Evolutionary conservation across 1,139 yeast genomes (phyloP).

Genomic region (Candida buenavistaensis): DNA sequence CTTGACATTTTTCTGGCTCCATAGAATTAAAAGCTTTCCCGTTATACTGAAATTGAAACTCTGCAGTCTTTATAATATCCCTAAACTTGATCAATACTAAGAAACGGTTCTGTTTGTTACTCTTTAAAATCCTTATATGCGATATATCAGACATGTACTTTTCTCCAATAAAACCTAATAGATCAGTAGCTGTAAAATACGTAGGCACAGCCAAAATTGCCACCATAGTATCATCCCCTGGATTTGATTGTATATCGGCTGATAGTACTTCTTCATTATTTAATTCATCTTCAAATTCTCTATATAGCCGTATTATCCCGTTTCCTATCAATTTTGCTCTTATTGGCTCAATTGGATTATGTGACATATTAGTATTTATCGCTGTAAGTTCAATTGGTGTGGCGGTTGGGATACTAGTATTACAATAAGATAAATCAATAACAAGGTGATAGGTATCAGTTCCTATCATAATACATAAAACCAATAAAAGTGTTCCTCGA

Average conservation of each 20-base stretch:
- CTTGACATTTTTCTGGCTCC: conserved; percentile 89
- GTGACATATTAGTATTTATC: conserved; percentile 19
- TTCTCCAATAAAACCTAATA: conserved; percentile 77
- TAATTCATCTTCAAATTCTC: conserved; percentile 42
- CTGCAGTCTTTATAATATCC: conserved; percentile 52
- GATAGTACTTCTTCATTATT: conserved; percentile 4
- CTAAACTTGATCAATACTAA: conserved; percentile 78
- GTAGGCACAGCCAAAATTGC: conserved; percentile 86
- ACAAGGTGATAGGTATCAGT: conserved; percentile 43
- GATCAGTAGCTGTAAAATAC: conserved; percentile 82
- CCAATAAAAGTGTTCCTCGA: neutral
- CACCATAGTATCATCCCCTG: conserved; percentile 64
- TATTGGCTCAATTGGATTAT: conserved; percentile 43
- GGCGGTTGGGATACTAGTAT: conserved; percentile 2
- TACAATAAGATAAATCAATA: conserved; percentile 23
- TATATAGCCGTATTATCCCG: conserved; percentile 70
- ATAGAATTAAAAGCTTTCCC: conserved; percentile 79
- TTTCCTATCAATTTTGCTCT: conserved; percentile 64
- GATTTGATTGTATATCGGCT: conserved; percentile 11
- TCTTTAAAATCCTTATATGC: conserved; percentile 71
- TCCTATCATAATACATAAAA: conserved; percentile 35
- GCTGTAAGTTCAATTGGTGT: conserved; percentile 26
- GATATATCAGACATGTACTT: conserved; percentile 55
- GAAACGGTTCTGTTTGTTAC: conserved; percentile 68
- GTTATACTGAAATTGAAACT: conserved; percentile 65